phyloP scores from a whole-genome alignment of 2,329 filamentous ascomycete species.

The Ceratocystis diversiconidia region DNA sequence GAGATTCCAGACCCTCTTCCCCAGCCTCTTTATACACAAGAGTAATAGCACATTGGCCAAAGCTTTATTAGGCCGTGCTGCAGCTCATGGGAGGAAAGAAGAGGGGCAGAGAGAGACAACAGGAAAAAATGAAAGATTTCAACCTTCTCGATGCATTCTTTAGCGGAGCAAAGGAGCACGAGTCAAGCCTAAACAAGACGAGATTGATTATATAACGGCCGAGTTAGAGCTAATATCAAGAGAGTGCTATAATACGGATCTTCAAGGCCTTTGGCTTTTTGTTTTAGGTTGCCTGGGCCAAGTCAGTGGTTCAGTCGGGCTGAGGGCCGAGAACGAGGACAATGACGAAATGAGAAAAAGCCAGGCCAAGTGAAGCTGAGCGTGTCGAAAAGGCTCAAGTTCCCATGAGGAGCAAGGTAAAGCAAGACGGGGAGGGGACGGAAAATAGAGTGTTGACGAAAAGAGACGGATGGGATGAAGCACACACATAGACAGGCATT shows the following conservation, averaged over 20 bases:
- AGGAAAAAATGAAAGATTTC: background rate
- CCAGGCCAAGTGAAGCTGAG: background rate
- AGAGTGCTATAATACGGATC: background rate
- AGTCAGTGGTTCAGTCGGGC: background rate
- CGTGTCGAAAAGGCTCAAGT: background rate
- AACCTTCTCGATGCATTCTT: background rate
- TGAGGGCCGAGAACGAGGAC: background rate
- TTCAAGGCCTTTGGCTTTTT: background rate
- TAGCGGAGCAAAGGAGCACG: background rate
- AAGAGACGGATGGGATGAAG: background rate
- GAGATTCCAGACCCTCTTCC: background rate
- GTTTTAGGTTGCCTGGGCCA: background rate
- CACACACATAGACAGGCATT: background rate
- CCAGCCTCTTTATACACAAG: background rate
- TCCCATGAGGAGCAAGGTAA: background rate
- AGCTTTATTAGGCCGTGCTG: conserved; percentile 3
- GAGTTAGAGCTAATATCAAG: background rate
- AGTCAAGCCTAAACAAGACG: background rate
- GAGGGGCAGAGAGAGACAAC: background rate
- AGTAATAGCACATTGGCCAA: background rate
- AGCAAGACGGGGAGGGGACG: background rate
- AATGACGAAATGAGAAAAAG: background rate
- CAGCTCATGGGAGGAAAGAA: background rate
- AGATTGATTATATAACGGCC: background rate
- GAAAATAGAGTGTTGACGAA: background rate